These are phyloP conservation scores for Dactylonectria estremocensis DNA, from an alignment of 2,329 filamentous ascomycete species.

Conservation along the genomic window DNA sequence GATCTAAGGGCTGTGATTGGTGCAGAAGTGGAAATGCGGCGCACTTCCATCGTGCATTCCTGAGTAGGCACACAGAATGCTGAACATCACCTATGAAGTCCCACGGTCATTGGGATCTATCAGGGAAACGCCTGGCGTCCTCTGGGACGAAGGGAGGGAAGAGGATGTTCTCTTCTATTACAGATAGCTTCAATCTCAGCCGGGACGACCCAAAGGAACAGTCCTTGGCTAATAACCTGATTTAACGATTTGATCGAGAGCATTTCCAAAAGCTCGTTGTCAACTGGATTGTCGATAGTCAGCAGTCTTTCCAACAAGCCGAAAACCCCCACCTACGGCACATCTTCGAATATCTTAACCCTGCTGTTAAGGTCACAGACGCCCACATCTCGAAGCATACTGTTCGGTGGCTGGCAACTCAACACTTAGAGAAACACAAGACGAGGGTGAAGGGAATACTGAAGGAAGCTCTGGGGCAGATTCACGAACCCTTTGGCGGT, in stretches of 20 bases:
- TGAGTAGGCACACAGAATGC: not conserved
- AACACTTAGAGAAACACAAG: not conserved
- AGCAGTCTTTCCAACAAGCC: not conserved
- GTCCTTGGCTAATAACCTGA: not conserved
- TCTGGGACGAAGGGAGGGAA: not conserved
- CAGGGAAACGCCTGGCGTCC: not conserved
- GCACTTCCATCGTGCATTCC: too few relatives aligned
- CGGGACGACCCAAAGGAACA: not conserved
- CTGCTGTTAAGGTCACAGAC: not conserved
- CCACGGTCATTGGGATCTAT: not conserved
- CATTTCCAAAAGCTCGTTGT: not conserved
- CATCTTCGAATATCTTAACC: conserved; percentile 6
- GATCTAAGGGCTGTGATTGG: too few relatives aligned
- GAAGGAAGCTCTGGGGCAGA: not conserved
- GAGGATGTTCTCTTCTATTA: not conserved
- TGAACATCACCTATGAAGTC: not conserved
- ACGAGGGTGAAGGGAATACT: not conserved
- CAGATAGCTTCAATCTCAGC: not conserved
- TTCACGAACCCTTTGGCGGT: conserved; percentile 34
- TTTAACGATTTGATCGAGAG: not conserved
- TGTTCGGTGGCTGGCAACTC: not conserved
- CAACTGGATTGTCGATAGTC: not conserved
- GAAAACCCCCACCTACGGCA: not conserved
- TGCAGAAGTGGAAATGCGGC: too few relatives aligned
- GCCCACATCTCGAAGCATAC: not conserved